phyloP scores from a whole-genome alignment of 2,329 filamentous ascomycete species.

The Botryotinia globosa region DNA sequence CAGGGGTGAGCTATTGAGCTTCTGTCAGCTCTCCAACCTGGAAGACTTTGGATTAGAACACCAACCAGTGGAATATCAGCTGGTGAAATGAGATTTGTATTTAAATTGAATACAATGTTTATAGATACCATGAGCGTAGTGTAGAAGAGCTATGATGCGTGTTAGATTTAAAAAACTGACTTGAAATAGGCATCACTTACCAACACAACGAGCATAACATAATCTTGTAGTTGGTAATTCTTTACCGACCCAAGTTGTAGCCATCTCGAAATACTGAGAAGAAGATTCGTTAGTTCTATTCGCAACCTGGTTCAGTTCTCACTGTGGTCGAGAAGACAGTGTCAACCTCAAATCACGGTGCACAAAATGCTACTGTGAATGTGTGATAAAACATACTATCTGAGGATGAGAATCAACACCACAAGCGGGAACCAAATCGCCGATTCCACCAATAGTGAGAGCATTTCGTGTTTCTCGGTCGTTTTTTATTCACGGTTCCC shows the following conservation, averaged over 20 bases:
- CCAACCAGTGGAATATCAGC: constrained; percentile 40
- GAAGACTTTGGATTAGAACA: not conserved
- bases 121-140: constrained; percentile 54
- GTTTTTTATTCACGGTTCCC: not conserved
- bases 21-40: not conserved
- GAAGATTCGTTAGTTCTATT: not conserved
- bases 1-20: constrained; percentile 43
- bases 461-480: not conserved
- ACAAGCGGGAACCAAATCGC: constrained; percentile 48
- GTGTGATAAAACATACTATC: constrained; percentile 40
- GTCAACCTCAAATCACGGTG: not conserved
- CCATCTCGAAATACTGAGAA: constrained; percentile 41
- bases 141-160: constrained; percentile 43
- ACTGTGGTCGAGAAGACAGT: no score
- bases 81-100: constrained; percentile 57
- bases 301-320: not conserved
- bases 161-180: not conserved
- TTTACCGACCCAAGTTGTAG: constrained; percentile 46
- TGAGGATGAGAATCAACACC: constrained; percentile 2
- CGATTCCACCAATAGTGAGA: constrained; percentile 39
- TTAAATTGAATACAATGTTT: constrained; percentile 54
- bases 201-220: constrained; percentile 52
- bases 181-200: constrained; percentile 39
- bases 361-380: not conserved
- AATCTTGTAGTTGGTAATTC: constrained; percentile 54